Percentiles rank a stretch among this genome's conserved stretches.
These are phyloP conservation scores for Candida chauliodis DNA, from an alignment of 805 yeast species.

Conservation along the genomic window DNA sequence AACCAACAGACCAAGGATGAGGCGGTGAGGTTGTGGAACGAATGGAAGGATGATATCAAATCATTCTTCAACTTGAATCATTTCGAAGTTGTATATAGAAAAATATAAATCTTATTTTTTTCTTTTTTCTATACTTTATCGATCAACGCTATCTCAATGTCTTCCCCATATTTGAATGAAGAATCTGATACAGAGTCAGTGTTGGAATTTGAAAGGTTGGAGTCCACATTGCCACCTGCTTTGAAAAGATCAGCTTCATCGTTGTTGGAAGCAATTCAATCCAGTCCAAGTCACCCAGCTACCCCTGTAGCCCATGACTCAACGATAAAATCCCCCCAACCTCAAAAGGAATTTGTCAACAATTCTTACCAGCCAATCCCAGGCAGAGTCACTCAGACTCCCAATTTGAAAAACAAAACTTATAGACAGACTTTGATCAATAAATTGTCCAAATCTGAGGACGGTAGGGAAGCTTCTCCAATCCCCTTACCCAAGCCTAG, in stretches of 20 bases:
- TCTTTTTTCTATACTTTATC: neutral
- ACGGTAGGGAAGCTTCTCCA: conserved; percentile 43
- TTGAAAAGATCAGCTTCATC: conserved; percentile 37
- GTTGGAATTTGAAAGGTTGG: conserved; percentile 39
- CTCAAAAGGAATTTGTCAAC: conserved; percentile 13
- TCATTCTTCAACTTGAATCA: conserved; percentile 15
- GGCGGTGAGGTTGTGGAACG: conserved; percentile 12
- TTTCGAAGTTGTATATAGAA: conserved; percentile 18
- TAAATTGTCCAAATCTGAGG: conserved; percentile 28
- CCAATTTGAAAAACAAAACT: conserved; percentile 15
- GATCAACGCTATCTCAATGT: conserved; percentile 1
- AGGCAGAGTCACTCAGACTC: conserved; percentile 10
- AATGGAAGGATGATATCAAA: conserved; percentile 14
- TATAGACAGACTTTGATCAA: conserved; percentile 17
- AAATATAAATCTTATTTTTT: neutral
- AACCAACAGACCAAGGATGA: conserved; percentile 8
- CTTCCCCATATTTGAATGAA: conserved; percentile 6
- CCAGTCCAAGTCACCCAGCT: conserved; percentile 3
- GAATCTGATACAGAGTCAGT: conserved; percentile 19
- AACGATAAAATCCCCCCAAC: conserved; percentile 18
- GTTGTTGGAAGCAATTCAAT: conserved; percentile 29
- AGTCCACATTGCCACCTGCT: conserved; percentile 38
- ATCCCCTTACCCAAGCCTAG: conserved; percentile 49
- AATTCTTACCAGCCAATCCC: conserved; percentile 10
- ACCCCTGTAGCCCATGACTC: conserved; percentile 1